Base-by-base conservation (phyloP, 352 stramenopile genomes). In the Phytophthora idaei region DNA sequence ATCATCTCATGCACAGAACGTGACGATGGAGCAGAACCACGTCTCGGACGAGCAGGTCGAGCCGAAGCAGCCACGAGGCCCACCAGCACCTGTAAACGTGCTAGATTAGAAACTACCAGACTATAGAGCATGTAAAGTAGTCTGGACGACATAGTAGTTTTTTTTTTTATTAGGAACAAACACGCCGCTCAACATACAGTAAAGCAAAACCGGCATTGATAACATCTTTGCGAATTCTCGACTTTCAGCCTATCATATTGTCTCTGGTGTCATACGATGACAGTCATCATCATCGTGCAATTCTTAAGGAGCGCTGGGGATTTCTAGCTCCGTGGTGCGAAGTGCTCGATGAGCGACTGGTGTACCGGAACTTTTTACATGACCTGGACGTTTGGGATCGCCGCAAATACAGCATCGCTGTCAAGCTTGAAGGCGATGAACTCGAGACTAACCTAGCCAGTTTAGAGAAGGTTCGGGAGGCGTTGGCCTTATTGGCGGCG, bases 71-170 rank as follows among this genome's bases (percentile, higher is more conserved):
- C 52, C 49, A 51, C 70, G 51, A 17, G 70, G 70, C 0, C 57
- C 58, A 11, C 71, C 66, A 14, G 52, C 57, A 25, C 60, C 57
- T 46, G 54, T 66, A 39, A 76, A 62, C 34, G 59, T 46, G 44
- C 69, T 70, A 67, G 59, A 70, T 59, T 73, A 76, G 49, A 73
- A 51, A 53, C 48, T 47, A 57, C 53, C 64, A 67, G 55, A 70
- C 54, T 14, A 50, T 51, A 42, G 46, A 12, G n/a, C n/a, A 14
- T 14, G 25, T 8, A 47, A 10, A 32, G 8, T 27, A 62, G 57
- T 62, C 50, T 67, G 50, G 57, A 71, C 64, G 36, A 61, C n/a
- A 47, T 27, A 61, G 47, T 63, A 74, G 60, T 41, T 63, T 67
- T 57, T 21, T 57, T 21, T 21, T 73, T 74, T 61, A 68, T 64